Conservation (phyloP, 108 stramenopile species). For the Nitzschia sp. region DNA sequence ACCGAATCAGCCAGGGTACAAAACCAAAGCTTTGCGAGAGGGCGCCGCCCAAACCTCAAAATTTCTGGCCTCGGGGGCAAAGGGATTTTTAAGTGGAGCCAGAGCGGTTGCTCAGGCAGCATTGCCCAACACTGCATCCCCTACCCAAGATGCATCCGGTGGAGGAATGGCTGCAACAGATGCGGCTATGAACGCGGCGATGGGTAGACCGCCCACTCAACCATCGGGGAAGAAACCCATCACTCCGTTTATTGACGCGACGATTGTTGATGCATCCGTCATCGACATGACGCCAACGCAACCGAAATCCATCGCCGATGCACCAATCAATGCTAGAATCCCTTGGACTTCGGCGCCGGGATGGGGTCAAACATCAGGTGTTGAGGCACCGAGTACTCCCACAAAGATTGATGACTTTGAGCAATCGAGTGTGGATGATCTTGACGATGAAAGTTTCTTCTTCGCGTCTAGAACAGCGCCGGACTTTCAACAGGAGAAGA, state of each 20-base stretch:
- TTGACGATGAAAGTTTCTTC: background rate
- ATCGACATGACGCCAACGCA: background rate
- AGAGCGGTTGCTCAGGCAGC: slow-evolving; percentile 17
- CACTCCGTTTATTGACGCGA: slow-evolving; percentile 10
- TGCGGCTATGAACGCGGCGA: slow-evolving; percentile 1
- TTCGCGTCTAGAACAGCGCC: background rate
- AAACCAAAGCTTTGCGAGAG: slow-evolving; percentile 56
- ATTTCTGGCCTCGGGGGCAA: slow-evolving; percentile 38
- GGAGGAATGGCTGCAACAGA: slow-evolving; percentile 12
- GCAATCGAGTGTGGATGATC: background rate
- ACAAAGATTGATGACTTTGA: background rate
- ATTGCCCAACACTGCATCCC: background rate
- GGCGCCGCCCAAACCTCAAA: slow-evolving; percentile 49
- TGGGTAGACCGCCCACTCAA: background rate
- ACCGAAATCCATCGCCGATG: background rate
- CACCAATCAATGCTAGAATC: background rate
- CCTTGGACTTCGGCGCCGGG: background rate
- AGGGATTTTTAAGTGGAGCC: slow-evolving; percentile 33
- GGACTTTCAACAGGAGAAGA: background rate
- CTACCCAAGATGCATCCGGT: background rate
- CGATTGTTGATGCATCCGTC: background rate
- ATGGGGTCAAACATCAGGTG: background rate
- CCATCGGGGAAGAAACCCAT: background rate
- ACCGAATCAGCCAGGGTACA: slow-evolving; percentile 71
- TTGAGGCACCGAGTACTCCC: background rate